A percentile compares a stretch with the other conserved stretches of the same genome.
phyloP scores from a whole-genome alignment of 2,329 filamentous ascomycete species.

The Pseudopithomyces chartarum region DNA sequence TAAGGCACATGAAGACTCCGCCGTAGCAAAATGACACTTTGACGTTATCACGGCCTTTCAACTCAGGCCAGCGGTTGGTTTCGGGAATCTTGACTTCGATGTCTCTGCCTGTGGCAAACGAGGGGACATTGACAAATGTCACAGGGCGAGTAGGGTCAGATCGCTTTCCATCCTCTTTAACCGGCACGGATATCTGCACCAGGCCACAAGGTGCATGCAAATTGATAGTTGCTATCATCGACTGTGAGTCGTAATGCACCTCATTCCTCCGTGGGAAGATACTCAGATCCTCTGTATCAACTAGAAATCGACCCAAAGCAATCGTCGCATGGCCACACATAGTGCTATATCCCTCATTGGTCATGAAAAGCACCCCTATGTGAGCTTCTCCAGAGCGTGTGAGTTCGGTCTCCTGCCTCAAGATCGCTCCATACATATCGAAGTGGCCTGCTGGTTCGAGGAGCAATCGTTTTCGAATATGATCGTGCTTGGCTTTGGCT shows the following conservation, averaged over 20 bases:
- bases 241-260: constrained; percentile 32
- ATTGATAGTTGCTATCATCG: constrained; percentile 35
- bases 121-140: constrained; percentile 50
- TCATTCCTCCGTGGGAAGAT: constrained; percentile 47
- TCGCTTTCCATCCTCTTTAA: constrained; percentile 23
- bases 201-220: constrained; percentile 55
- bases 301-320: constrained; percentile 47
- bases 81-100: constrained; percentile 37
- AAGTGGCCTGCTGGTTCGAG: constrained; percentile 56
- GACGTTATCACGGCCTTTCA: constrained; percentile 33
- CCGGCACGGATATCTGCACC: constrained; percentile 49
- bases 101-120: constrained; percentile 45
- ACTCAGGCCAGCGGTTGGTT: constrained; percentile 46
- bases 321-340: constrained; percentile 61
- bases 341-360: constrained; percentile 55
- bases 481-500: constrained; percentile 45
- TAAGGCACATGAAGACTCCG: constrained; percentile 52
- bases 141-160: constrained; percentile 48
- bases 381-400: constrained; percentile 48
- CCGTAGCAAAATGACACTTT: constrained; percentile 49
- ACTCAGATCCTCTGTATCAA: constrained; percentile 33
- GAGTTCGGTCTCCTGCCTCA: constrained; percentile 50
- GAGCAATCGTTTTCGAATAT: constrained; percentile 50
- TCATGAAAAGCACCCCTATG: constrained; percentile 55
- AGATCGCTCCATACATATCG: constrained; percentile 59